Percentiles rank a stretch among this genome's conserved stretches.
Conservation (phyloP, 2,329 filamentous ascomycete genomes). For the Pseudogymnoascus sp. region DNA sequence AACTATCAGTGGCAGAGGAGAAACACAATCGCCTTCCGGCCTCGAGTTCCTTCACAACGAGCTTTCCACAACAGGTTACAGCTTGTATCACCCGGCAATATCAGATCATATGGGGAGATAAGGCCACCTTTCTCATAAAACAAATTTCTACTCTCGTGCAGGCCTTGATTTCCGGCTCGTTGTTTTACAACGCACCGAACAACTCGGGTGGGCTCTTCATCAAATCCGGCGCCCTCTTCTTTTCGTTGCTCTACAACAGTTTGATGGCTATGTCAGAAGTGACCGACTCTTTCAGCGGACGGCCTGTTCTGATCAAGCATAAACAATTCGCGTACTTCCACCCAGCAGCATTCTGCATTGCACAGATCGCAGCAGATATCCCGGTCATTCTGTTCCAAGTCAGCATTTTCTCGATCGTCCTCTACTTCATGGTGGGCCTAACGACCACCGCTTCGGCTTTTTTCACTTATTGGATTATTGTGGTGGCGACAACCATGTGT, state of each 20-base stretch:
- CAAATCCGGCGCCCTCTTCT: slow-evolving; percentile 58
- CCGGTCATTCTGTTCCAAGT: slow-evolving; percentile 53
- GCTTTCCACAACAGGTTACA: slow-evolving; percentile 46
- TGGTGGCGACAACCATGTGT: slow-evolving; percentile 45
- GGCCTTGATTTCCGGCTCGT: slow-evolving; percentile 55
- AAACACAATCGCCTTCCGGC: slow-evolving; percentile 29
- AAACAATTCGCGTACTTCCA: slow-evolving; percentile 51
- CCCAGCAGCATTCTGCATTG: slow-evolving; percentile 51
- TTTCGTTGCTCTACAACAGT: slow-evolving; percentile 55
- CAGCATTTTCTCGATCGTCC: slow-evolving; percentile 45
- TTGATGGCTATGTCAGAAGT: slow-evolving; percentile 61
- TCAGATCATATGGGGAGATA: slow-evolving; percentile 59
- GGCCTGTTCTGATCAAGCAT: slow-evolving; percentile 53
- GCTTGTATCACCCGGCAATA: slow-evolving; percentile 54
- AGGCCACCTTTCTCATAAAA: slow-evolving; percentile 55
- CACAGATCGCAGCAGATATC: slow-evolving; percentile 47
- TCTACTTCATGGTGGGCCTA: slow-evolving; percentile 59
- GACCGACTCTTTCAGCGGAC: slow-evolving; percentile 53
- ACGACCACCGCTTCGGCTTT: slow-evolving; percentile 44
- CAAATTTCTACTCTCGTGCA: slow-evolving; percentile 50
- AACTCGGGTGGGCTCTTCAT: slow-evolving; percentile 54
- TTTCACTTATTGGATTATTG: slow-evolving; percentile 54
- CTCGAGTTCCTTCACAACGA: slow-evolving; percentile 34
- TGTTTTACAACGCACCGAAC: slow-evolving; percentile 57
- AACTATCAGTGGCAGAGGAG: slow-evolving; percentile 36